Conservation (phyloP, 345 rosid species). For the Hypericum androsaemum region DNA sequence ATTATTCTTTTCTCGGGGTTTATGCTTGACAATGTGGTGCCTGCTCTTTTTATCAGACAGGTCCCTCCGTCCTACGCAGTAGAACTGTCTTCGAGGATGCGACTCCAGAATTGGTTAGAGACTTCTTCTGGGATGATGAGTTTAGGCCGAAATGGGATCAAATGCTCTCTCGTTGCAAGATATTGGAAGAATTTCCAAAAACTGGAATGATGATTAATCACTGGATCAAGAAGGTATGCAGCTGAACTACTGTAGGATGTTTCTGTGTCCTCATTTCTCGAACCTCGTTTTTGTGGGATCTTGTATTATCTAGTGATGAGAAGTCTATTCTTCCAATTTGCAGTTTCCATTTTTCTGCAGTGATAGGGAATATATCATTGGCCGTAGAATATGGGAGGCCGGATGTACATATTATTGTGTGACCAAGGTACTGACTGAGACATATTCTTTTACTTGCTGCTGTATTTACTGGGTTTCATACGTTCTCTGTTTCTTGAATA, state of each 20-base stretch:
- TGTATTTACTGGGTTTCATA: too few species aligned
- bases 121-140: slow-evolving; percentile 99
- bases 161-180: slow-evolving; percentile 70
- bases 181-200: slow-evolving; percentile 58
- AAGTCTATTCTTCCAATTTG: slow-evolving; percentile 14
- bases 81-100: slow-evolving; percentile 93
- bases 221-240: slow-evolving; percentile 77
- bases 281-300: background rate
- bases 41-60: slow-evolving; percentile 36
- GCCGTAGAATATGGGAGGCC: slow-evolving; percentile 85
- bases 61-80: slow-evolving; percentile 60
- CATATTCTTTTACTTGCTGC: background rate
- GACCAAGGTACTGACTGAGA: slow-evolving; percentile 59
- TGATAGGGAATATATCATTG: slow-evolving; percentile 87
- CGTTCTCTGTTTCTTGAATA: background rate
- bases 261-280: slow-evolving; percentile 2
- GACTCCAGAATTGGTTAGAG: slow-evolving; percentile 77
- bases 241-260: background rate
- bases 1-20: background rate
- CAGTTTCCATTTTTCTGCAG: slow-evolving; percentile 98
- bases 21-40: background rate
- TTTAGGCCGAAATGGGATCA: slow-evolving; percentile 93
- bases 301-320: slow-evolving; percentile 4
- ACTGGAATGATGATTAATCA: slow-evolving; percentile 67
- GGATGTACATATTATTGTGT: slow-evolving; percentile 67